Percentiles rank a stretch among this genome's conserved stretches.
Evolutionary conservation across 805 yeast genomes (phyloP).

Genomic region (Sungouiozyma intestinalis): DNA sequence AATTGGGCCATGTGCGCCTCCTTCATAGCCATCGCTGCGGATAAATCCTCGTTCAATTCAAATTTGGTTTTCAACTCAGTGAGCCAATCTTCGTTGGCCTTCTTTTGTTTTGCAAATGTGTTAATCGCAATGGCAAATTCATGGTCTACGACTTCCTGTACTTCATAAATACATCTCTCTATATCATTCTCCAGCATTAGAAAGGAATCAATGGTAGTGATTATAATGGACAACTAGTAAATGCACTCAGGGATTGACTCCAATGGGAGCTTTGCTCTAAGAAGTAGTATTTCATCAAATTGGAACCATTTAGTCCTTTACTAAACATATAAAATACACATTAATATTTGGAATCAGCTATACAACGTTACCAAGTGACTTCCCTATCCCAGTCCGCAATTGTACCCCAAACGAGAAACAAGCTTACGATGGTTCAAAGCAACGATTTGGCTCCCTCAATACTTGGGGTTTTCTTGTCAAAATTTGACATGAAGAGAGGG

Average conservation of each 20-base stretch:
- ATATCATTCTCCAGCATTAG: constrained; percentile 12
- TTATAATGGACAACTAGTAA: no score
- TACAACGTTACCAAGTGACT: no score
- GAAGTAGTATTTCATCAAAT: no score
- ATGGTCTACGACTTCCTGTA: constrained; percentile 21
- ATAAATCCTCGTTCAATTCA: constrained; percentile 17
- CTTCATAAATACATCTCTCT: constrained; percentile 12
- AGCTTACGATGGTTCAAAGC: no score
- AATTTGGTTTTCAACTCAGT: constrained; percentile 15
- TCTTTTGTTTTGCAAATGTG: constrained; percentile 14
- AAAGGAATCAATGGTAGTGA: no score
- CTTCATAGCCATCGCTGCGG: constrained; percentile 26
- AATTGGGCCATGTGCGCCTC: constrained; percentile 12
- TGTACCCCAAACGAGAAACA: no score
- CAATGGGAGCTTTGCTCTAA: no score
- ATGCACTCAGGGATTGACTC: no score
- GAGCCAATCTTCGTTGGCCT: constrained; percentile 15
- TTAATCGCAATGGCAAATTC: constrained; percentile 24
- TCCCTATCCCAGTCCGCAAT: no score
- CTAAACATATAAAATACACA: neutral
- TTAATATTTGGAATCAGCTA: neutral
- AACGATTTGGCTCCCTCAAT: no score
- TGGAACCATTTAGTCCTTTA: neutral
- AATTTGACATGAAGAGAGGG: constrained; percentile 28
- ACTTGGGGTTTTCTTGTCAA: constrained; percentile 18